Base-by-base conservation (phyloP, 331 rosid genomes). In the Malus hybrid region DNA sequence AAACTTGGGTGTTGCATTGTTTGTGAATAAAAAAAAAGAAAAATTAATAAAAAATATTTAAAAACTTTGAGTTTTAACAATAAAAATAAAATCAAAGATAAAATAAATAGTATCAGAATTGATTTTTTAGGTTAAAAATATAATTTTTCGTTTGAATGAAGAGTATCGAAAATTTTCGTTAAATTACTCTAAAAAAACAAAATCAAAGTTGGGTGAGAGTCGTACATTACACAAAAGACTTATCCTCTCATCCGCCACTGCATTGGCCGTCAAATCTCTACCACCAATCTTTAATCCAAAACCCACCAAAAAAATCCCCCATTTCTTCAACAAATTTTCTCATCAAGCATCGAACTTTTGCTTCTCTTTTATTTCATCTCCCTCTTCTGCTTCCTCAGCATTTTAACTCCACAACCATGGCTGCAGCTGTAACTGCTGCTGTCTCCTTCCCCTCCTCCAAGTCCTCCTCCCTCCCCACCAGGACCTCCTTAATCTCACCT, bases 391-490 rank as follows among this genome's bases (percentile, higher is more conserved):
- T 28, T 66, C 65, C 68, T 20, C 70, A 16, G 34, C 71, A 83
- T 53, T 63, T 10, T 55, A 15, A 22, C 52, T 70, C 60, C 16
- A 18, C 55, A 70, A 56, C 52, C 88, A 93, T 93, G 98, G 97
- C 97, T 79, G 78, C 94, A 73, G 96, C 93, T 2, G 91, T 91
- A 2, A 87, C 98, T 72, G 94, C 96, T 65, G 87, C 96, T 26
- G 90, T 88, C 66, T 91, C 97, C 22, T 86, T 91, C 61, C 94
- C 98, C 12, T 84, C 96, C 20, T 74, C 96, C 72, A 93, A 88
- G 53, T 87, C 97, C 56, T 61, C 96, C 32, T 67, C 96, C 67
- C 86, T 88, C 10, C 60, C 96, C 5, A 50, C 78, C 75, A 80
- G 86, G 58, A 84, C 90, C 76, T 82, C 93, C 20, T 29, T 89